phyloP scores from a whole-genome alignment of 208 protist genomes.

The Wallacemonas rigidus region DNA sequence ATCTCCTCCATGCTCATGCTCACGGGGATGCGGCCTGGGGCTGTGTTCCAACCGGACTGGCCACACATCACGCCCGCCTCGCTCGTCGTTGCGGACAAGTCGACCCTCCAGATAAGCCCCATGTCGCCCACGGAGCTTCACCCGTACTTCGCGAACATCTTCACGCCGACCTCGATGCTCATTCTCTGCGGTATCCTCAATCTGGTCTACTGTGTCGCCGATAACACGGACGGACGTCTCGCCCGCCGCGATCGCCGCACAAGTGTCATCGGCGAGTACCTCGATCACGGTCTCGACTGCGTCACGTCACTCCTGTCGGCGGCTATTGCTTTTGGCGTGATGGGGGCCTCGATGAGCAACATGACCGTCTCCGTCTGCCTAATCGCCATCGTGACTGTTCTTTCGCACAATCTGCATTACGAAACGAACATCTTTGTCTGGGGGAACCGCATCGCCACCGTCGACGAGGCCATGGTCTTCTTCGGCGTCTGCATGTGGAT shows the following conservation, averaged over 20 bases:
- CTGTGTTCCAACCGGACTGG: constrained; percentile 57
- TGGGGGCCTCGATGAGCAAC: constrained; percentile 71
- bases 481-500: constrained; percentile 80
- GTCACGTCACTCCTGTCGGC: constrained; percentile 88
- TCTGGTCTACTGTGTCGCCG: constrained; percentile 83
- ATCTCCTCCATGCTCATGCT: constrained; percentile 76
- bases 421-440: constrained; percentile 85
- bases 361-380: constrained; percentile 63
- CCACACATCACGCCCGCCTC: constrained; percentile 50
- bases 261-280: constrained; percentile 89
- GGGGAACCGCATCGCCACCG: constrained; percentile 83
- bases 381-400: constrained; percentile 67
- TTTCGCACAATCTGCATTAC: constrained; percentile 87
- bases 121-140: constrained; percentile 44
- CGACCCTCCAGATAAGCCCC: constrained; percentile 27
- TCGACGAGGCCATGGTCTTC: constrained; percentile 92
- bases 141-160: constrained; percentile 40
- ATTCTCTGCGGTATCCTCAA: constrained; percentile 76
- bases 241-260: constrained; percentile 75
- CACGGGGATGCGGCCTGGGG: constrained; percentile 58
- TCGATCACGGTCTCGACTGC: constrained; percentile 92
- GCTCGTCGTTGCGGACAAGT: constrained; percentile 28
- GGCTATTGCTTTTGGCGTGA: constrained; percentile 48
- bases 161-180: constrained; percentile 43
- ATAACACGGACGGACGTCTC: constrained; percentile 92